Percentiles rank a stretch among this genome's conserved stretches.
phyloP scores from a whole-genome alignment of 148 eudicot species.

The Spergularia bocconei region DNA sequence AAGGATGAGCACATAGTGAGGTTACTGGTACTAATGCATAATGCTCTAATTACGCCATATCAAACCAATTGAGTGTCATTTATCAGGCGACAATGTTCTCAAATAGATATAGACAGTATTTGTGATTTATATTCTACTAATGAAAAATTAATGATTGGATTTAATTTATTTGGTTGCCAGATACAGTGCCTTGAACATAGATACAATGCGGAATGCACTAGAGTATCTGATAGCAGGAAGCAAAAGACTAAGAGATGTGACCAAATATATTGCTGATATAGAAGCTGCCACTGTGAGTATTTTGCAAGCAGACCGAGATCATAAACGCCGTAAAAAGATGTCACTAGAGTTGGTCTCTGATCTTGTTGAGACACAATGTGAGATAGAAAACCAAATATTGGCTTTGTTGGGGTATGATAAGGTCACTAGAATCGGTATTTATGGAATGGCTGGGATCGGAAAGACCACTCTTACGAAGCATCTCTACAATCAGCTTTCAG shows the following conservation, averaged over 20 bases:
- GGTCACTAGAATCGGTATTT: constrained; percentile 8
- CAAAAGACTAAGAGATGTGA: background rate
- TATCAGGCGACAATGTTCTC: no score
- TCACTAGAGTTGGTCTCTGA: background rate
- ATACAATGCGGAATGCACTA: no score
- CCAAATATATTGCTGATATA: background rate
- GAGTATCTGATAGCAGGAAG: background rate
- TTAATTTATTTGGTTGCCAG: background rate
- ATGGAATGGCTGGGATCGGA: constrained; percentile 24
- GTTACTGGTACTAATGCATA: no score
- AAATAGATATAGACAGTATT: no score
- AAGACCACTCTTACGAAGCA: constrained; percentile 20
- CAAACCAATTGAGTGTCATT: no score
- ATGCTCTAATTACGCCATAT: no score
- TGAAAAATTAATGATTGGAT: background rate
- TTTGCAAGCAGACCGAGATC: background rate
- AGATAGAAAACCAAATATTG: background rate
- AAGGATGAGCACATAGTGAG: no score
- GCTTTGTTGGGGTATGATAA: constrained; percentile 10
- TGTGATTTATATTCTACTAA: no score
- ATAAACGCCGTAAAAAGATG: background rate
- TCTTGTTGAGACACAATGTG: background rate
- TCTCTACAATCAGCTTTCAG: background rate
- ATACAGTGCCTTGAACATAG: background rate
- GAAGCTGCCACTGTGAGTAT: background rate